Conservation (phyloP, 23 red algal genomes). For the Agarophyton chilense region DNA sequence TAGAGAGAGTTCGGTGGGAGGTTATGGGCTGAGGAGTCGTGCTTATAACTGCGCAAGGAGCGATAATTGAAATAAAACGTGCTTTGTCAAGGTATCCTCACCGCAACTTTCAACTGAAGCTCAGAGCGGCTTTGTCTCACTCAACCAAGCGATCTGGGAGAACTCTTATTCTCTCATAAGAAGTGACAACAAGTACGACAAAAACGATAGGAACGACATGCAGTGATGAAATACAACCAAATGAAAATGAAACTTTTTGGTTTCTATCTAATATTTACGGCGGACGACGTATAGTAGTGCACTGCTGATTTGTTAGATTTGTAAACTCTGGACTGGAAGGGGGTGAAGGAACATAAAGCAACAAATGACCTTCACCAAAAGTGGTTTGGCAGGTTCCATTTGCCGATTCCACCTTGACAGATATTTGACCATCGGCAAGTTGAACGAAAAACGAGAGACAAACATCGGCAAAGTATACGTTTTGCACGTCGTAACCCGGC, state of each 20-base stretch:
- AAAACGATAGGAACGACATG: neutral
- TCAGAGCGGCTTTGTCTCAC: too few relatives aligned
- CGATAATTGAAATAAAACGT: too few relatives aligned
- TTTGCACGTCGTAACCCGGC: constrained; percentile 1
- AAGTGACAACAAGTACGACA: neutral
- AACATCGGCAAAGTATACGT: constrained; percentile 8
- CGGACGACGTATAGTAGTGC: neutral
- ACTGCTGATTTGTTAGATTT: neutral
- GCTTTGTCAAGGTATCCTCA: too few relatives aligned
- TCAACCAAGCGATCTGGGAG: too few relatives aligned
- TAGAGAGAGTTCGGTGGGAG: too few relatives aligned
- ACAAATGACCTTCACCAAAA: neutral
- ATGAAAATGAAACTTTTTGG: too few relatives aligned
- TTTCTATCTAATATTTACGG: neutral
- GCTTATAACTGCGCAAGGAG: too few relatives aligned
- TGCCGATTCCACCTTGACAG: neutral
- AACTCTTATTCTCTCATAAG: neutral
- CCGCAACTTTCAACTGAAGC: too few relatives aligned
- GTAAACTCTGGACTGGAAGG: constrained; percentile 4
- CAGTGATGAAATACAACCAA: too few relatives aligned
- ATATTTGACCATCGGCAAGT: neutral
- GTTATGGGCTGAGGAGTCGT: too few relatives aligned
- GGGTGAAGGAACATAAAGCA: neutral
- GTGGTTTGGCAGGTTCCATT: neutral
- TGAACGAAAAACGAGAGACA: constrained; percentile 19